phyloP scores from a whole-genome alignment of 2,329 filamentous ascomycete genomes.

The Pyrenophora graminea region DNA sequence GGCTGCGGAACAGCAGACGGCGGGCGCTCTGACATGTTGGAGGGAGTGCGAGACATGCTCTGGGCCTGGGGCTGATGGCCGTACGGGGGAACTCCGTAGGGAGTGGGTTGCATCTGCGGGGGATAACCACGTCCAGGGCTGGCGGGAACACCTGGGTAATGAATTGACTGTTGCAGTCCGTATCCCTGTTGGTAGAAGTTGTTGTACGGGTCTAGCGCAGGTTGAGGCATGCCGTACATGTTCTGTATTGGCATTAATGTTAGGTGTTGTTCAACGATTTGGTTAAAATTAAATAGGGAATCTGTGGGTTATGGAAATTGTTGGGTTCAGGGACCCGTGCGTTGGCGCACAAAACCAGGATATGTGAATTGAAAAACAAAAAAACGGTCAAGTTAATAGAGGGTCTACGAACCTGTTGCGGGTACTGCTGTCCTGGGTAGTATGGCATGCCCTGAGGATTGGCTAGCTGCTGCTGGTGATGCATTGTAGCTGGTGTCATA shows the following conservation, averaged over 20 bases:
- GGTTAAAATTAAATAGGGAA: constrained; percentile 65
- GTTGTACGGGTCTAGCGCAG: constrained; percentile 47
- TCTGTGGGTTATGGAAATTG: too few species aligned
- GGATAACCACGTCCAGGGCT: constrained; percentile 54
- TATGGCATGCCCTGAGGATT: constrained; percentile 66
- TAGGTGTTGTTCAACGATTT: constrained; percentile 74
- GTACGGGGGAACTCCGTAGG: constrained; percentile 58
- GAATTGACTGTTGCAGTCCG: constrained; percentile 52
- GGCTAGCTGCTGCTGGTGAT: constrained; percentile 60
- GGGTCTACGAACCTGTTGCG: constrained; percentile 64
- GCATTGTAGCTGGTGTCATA: constrained; percentile 64
- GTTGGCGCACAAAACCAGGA: constrained; percentile 14
- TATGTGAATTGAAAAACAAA: constrained; percentile 11
- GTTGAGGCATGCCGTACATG: constrained; percentile 61
- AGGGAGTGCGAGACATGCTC: constrained; percentile 68
- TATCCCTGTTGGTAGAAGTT: constrained; percentile 55
- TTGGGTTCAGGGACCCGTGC: too few species aligned
- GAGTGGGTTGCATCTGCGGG: constrained; percentile 49
- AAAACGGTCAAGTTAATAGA: constrained; percentile 44
- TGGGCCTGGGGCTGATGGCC: constrained; percentile 62
- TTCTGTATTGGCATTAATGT: constrained; percentile 68
- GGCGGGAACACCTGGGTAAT: constrained; percentile 51
- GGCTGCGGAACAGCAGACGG: constrained; percentile 65
- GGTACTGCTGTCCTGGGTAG: constrained; percentile 62
- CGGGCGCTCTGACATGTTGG: constrained; percentile 60